Base-by-base conservation (phyloP, 73 alveolate species). In the Paraurostyla sp. region DNA sequence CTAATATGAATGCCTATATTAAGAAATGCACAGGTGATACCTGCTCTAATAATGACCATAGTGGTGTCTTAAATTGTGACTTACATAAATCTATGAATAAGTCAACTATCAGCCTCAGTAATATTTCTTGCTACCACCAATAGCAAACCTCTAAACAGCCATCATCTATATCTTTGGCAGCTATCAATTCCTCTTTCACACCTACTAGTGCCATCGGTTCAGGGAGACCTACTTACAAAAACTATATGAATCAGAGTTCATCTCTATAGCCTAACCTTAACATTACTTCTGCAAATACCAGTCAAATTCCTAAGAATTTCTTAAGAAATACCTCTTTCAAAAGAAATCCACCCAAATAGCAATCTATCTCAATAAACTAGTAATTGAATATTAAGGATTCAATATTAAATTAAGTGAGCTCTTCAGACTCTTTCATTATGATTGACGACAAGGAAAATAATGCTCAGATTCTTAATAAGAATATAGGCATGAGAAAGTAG, bases 1-100 rank as follows among this genome's bases (percentile, higher is more conserved):
- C 82, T 13, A 65, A 65, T 38, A 65, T 65, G 82, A 65, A 65
- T 38, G 82, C 82, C 11, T 65, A 65, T 40, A 65, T 65, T 38
- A 65, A 6, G 58, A 65, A 65, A 40, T 65, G 82, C 38, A 65
- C 82, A 16, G 82, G 82, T 4, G 82, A 65, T 65, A 56, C 35
- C 6, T 65, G 82, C n/a, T n/a, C n/a, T 65, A 58, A 58, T 7
- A 50, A 32, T 38, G 82, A 65, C 36, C 82, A 65, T 40, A n/a
- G n/a, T n/a, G 58, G 82, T 16, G 58, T 65, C n/a, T 65, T 65
- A 33, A 65, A 65, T 38, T 65, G 82, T 40, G 82, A 65, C 18
- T 38, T 65, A 6, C 82, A 65, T 38, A 65, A 65, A 65, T 32
- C 56, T 13, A 65, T 65, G 82, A 65, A 65, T 65, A 65, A 65